Base-by-base conservation (phyloP, 768 basidiomycete genomes). In the Pluteus cervinus region DNA sequence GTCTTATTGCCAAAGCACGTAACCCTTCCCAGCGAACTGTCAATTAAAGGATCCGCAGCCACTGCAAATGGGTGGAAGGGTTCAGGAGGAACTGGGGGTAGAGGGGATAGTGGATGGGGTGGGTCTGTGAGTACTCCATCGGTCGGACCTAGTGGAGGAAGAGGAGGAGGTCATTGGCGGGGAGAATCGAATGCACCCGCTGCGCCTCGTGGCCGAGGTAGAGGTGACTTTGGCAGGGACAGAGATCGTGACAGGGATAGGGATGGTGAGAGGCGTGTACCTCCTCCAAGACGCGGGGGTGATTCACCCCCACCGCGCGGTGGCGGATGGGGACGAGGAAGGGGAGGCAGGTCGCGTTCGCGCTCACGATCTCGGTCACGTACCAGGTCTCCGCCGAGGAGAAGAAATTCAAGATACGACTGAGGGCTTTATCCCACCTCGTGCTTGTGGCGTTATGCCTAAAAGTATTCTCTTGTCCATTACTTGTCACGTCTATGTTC, bases 151-250 rank as follows among this genome's bases (percentile, higher is more conserved):
- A 56, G 60, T 14, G 49, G 52, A n/a, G 66, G 69, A 28, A 61
- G 75, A 7, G 75, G 79, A 30, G 76, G 78, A 26, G 82, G 83
- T 1, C 82, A 85, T 56, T 86, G 83, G 81, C 69, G 86, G 29
- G 86, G 84, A 0, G 79, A 70, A 11, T 82, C 84, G 1, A 71
- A 77, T 47, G 64, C 64, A 1, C 65, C 66, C 5, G 60, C 63
- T 5, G 56, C 60, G 23, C 65, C 65, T 18, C 59, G 61, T 20
- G 61, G 73, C 23, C 65, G 74, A 23, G 60, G 72, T 2, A 66
- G 72, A 3, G 67, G 68, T 24, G 55, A 61, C 25, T 55, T 60
- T 9, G 52, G 58, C 22, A 51, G 53, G 26, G 50, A 53, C 24
- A 66, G 57, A 7, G 58, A 56, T 12, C 51, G 58, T 37, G 63